Percentiles rank a stretch among this genome's conserved stretches.
phyloP scores from a whole-genome alignment of 768 basidiomycete genomes.

The Glaciozyma martinii region DNA sequence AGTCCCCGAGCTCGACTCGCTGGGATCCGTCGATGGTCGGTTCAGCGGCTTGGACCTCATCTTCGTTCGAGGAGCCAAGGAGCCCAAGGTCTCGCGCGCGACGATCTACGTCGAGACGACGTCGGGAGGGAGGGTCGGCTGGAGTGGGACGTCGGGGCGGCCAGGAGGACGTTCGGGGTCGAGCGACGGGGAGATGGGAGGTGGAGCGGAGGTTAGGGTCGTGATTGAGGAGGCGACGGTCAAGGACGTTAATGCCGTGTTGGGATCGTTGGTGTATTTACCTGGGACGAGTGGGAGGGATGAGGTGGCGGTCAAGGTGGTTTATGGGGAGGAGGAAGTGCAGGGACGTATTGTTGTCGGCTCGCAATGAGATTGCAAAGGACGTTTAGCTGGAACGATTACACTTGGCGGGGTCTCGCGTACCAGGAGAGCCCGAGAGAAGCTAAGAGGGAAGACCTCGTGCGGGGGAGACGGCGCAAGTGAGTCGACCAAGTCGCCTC shows the following conservation, averaged over 20 bases:
- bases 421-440: too few relatives aligned
- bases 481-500: too few relatives aligned
- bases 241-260: conserved; percentile 18
- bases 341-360: not conserved
- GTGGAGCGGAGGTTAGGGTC: not conserved
- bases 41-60: conserved; percentile 28
- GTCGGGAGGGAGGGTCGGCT: not conserved
- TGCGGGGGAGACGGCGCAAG: too few relatives aligned
- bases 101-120: not conserved
- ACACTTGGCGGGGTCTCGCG: too few relatives aligned
- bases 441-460: too few relatives aligned
- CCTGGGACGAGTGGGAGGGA: conserved; percentile 1
- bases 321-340: conserved; percentile 7
- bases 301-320: conserved; percentile 9
- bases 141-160: not conserved
- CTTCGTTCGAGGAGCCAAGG: conserved; percentile 1
- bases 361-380: not conserved
- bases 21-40: conserved; percentile 20
- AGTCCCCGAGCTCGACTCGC: not conserved
- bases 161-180: not conserved
- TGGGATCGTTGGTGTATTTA: conserved; percentile 4
- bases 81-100: not conserved
- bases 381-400: too few relatives aligned
- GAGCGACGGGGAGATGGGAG: conserved; percentile 7
- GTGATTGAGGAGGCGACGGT: conserved; percentile 1